Percentiles rank a stretch among this genome's conserved stretches.
Evolutionary conservation across 257 asterid species (phyloP).

Genomic region (Lycium ferocissimum): DNA sequence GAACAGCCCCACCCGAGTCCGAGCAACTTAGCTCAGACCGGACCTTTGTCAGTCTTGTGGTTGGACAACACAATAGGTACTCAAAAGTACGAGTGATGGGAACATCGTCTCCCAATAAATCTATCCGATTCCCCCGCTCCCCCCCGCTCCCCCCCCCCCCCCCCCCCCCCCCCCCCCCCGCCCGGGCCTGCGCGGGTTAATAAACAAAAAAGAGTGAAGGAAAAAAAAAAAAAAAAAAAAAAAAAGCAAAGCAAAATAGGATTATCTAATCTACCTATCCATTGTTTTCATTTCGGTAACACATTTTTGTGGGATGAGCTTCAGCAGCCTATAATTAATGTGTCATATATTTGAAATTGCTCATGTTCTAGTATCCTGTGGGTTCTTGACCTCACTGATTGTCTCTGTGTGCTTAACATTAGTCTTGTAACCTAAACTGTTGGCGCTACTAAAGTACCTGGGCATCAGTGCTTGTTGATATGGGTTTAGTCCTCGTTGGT

Average conservation of each 20-base stretch:
- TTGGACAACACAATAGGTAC: conserved; percentile 8
- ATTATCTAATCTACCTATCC: not conserved
- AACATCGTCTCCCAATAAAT: conserved; percentile 2
- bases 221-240: not conserved
- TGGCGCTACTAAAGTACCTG: conserved; percentile 12
- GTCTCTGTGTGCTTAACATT: conserved; percentile 3
- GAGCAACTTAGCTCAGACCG: not conserved
- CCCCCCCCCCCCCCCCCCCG: not conserved
- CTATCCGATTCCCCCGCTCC: not conserved
- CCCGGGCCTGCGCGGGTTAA: not conserved
- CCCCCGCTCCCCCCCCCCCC: not conserved
- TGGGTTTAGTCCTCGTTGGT: conserved; percentile 6
- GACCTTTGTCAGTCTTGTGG: not conserved
- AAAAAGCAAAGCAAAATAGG: not conserved
- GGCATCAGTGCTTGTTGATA: conserved; percentile 20
- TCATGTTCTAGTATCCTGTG: not conserved
- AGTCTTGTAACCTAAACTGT: conserved; percentile 2
- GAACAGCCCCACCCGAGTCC: too few relatives aligned
- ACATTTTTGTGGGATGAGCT: not conserved
- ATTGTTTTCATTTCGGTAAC: not conserved
- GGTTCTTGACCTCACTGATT: not conserved
- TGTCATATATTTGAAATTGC: conserved; percentile 5
- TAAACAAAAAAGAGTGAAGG: not conserved
- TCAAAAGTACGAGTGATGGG: not conserved
- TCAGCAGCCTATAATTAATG: conserved; percentile 5